These are phyloP conservation scores for Amphirosellinia nigrospora DNA, from an alignment of 495 filamentous ascomycete genomes.

Conservation along the genomic window DNA sequence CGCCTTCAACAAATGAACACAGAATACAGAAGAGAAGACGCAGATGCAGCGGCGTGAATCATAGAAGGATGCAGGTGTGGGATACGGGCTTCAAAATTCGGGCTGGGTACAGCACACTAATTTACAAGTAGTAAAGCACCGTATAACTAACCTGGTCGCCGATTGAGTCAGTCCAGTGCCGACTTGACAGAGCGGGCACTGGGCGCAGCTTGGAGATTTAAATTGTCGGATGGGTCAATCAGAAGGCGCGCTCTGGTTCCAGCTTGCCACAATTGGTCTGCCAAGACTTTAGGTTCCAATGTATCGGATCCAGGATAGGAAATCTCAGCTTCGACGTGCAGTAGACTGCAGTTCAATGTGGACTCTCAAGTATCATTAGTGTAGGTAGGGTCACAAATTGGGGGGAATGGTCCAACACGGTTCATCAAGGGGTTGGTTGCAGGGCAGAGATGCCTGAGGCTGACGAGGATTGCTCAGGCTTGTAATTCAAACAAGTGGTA, in stretches of 20 bases:
- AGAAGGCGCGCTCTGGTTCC: not conserved
- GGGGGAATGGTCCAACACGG: not conserved
- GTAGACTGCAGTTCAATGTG: constrained; percentile 4
- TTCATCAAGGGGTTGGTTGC: not conserved
- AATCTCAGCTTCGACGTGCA: constrained; percentile 15
- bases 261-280: constrained; percentile 18
- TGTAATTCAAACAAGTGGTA: not conserved
- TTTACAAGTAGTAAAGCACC: not conserved
- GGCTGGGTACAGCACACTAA: not conserved
- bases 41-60: not conserved
- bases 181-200: not conserved
- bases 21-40: not conserved
- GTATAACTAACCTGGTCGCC: not conserved
- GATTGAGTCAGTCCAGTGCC: constrained; percentile 17
- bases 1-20: not conserved
- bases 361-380: not conserved
- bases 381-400: not conserved
- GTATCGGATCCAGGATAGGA: constrained; percentile 21
- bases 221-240: not conserved
- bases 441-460: constrained; percentile 18
- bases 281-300: constrained; percentile 17
- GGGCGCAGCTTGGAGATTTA: not conserved
- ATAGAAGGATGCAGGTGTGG: not conserved
- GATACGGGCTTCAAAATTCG: constrained; percentile 1
- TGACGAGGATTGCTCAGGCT: not conserved